These are phyloP conservation scores for Polyporus arcularius DNA, from an alignment of 768 basidiomycete species.

Conservation along the genomic window DNA sequence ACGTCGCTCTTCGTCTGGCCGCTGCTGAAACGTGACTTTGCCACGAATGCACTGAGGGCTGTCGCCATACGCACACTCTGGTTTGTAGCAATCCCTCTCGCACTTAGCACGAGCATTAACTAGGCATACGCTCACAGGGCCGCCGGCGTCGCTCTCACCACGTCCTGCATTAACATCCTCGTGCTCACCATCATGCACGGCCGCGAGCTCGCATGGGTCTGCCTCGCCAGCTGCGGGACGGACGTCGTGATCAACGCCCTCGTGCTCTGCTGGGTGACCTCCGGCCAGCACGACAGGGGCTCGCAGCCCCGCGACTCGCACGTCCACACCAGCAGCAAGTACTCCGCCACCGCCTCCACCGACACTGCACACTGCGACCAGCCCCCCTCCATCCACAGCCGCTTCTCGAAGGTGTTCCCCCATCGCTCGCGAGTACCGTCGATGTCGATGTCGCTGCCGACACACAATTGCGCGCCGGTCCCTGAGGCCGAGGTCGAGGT, in stretches of 20 bases:
- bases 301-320: not conserved
- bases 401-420: not conserved
- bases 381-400: not conserved
- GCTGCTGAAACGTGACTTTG: slow-evolving; percentile 36
- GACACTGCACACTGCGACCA: not conserved
- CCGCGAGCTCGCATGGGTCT: slow-evolving; percentile 49
- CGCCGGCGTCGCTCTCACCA: slow-evolving; percentile 46
- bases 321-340: not conserved
- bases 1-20: slow-evolving; percentile 51
- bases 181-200: slow-evolving; percentile 49
- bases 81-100: slow-evolving; percentile 28
- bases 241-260: slow-evolving; percentile 49
- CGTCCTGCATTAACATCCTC: slow-evolving; percentile 50
- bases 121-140: slow-evolving; percentile 34
- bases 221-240: slow-evolving; percentile 42
- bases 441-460: not conserved
- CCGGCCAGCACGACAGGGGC: slow-evolving; percentile 8
- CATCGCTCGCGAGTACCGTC: not conserved
- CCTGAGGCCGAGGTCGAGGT: not conserved
- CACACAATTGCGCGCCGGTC: not conserved
- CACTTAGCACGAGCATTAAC: not conserved
- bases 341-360: not conserved
- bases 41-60: slow-evolving; percentile 35
- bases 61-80: slow-evolving; percentile 45
- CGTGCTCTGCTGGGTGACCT: slow-evolving; percentile 50